Evolutionary conservation across 2,329 filamentous ascomycete genomes (phyloP).

Genomic region (Neonectria faginata): DNA sequence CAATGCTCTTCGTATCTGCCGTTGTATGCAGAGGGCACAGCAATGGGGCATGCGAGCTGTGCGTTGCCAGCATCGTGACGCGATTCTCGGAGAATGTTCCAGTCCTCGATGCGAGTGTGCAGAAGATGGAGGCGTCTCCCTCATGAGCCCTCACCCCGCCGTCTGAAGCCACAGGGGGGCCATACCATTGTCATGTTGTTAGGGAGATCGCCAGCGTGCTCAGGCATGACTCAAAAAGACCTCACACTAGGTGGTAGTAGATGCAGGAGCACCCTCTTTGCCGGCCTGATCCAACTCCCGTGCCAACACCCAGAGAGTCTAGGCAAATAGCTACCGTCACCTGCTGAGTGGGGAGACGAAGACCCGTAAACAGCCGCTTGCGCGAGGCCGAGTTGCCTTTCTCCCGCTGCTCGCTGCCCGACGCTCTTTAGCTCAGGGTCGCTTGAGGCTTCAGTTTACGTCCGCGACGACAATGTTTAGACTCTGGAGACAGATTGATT

Average conservation of each 20-base stretch:
- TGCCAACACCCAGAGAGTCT: conserved; percentile 1
- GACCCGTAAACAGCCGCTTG: conserved; percentile 5
- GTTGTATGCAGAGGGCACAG: conserved; percentile 11
- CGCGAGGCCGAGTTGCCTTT: background rate
- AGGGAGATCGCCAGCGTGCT: conserved; percentile 1
- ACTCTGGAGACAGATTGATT: background rate
- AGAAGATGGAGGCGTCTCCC: background rate
- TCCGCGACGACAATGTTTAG: background rate
- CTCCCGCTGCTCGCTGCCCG: background rate
- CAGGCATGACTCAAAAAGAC: conserved; percentile 14
- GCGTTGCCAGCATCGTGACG: background rate
- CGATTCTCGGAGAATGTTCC: background rate
- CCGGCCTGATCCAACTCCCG: background rate
- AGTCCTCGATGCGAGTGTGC: background rate
- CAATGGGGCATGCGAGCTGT: background rate
- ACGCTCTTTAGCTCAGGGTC: conserved; percentile 15
- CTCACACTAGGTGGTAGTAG: background rate
- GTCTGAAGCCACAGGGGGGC: conserved; percentile 2
- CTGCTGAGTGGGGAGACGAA: conserved; percentile 4
- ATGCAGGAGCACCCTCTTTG: conserved; percentile 15
- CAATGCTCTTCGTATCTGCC: conserved; percentile 1
- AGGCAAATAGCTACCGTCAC: conserved; percentile 9
- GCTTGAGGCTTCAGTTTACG: background rate
- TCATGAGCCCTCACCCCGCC: background rate
- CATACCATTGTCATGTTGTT: background rate